Evolutionary conservation across 208 protist species (phyloP), one percentile per base, ranked within the genome.

Genomic region (Trypanosoma platydactyli): DNA sequence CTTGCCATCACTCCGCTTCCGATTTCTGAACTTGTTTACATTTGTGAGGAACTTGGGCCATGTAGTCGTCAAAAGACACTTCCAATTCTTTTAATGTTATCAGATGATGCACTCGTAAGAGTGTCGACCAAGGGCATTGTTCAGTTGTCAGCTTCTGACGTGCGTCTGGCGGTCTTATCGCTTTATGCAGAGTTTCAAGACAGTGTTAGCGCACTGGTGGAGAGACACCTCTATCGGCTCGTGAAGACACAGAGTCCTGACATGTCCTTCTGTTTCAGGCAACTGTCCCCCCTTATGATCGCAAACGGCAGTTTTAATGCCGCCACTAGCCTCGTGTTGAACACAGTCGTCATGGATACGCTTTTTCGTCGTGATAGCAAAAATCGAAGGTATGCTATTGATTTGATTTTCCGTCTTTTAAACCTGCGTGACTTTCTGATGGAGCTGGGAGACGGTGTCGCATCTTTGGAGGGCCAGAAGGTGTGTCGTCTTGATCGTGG

Each of bases 21-120:
- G 6, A 76, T 84, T 15, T 77, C 83, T 27, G 89, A 93, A 54
- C 70, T 95, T 38, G 71, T 85, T 38, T 83, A 77, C 61, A 76
- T 95, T 18, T 92, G 86, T 63, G 89, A 95, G 68, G 80, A 86
- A 49, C 76, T 95, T 25, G 83, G 79, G 11, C 73, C 76, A 33
- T 92, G 86, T 55, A 65, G 72, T 25, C 76, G 76, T 35, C 70
- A 91, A 51, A 89, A 79, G 13, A 81, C 85, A 33, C 56, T 92
- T 25, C 84, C 84, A 18, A 53, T 83, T 20, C 63, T 93, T 62
- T 65, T 91, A 20, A 67, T 87, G 68, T 67, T 95, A 52, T 68
- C 65, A 9, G 76, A 90, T 53, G 76, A 83, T 53, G 83, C 83
- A 44, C 65, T 95, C 41, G 64, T 95, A 24, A 50, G 29, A 27